A percentile compares a stretch with the other conserved stretches of the same genome.
These are phyloP conservation scores for Coemansia sp. DNA, from an alignment of 192 early-diverging fungal genomes.

Conservation along the genomic window DNA sequence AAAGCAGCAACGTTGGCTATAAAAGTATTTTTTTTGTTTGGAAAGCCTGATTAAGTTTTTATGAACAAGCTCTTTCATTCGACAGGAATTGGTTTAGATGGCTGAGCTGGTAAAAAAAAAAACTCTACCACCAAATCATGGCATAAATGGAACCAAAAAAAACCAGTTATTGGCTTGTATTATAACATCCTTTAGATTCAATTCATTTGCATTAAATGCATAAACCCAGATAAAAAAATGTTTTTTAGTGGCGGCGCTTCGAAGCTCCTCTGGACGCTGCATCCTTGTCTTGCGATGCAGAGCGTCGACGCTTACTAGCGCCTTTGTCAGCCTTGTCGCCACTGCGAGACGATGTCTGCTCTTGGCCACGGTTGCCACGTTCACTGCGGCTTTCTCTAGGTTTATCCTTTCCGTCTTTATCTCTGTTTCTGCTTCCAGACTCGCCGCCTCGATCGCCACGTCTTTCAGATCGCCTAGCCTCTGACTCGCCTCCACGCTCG, in stretches of 20 bases:
- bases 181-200: no score
- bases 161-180: no score
- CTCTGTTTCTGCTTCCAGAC: conserved; percentile 12
- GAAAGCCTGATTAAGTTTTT: no score
- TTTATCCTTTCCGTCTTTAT: conserved; percentile 8
- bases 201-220: neutral
- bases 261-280: conserved; percentile 22
- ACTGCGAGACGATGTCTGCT: conserved; percentile 9
- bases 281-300: conserved; percentile 41
- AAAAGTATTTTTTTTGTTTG: neutral
- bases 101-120: no score
- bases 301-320: conserved; percentile 48
- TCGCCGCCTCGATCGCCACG: conserved; percentile 38
- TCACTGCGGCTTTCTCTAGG: conserved; percentile 7
- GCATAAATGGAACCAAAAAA: no score
- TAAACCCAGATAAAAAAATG: neutral
- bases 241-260: conserved; percentile 41
- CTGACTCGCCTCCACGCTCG: conserved; percentile 13
- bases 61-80: no score
- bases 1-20: neutral
- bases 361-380: conserved; percentile 13
- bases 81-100: no score
- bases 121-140: no score
- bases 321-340: conserved; percentile 24
- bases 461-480: conserved; percentile 27